Conservation (phyloP, 1,284 basidiomycete species). For the Sphagnurus paluster region DNA sequence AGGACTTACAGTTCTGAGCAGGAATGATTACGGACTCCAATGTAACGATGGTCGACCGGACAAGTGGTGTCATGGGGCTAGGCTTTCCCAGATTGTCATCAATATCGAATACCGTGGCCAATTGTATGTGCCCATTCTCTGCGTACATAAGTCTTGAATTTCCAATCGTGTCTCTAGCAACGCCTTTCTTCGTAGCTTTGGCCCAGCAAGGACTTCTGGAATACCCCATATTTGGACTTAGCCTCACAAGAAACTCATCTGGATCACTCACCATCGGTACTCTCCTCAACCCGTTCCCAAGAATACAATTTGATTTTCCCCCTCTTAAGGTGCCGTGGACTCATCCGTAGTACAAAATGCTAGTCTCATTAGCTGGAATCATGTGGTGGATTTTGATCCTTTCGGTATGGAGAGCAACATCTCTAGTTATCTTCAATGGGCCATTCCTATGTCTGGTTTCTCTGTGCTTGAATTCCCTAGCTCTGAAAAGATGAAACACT, state of each 20-base stretch:
- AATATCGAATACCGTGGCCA: constrained; percentile 45
- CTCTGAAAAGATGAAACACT: constrained; percentile 5
- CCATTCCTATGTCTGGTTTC: constrained; percentile 61
- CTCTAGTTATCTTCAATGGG: constrained; percentile 83
- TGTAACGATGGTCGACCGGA: constrained; percentile 57
- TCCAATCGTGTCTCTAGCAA: constrained; percentile 41
- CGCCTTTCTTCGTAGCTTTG: constrained; percentile 63
- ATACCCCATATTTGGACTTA: constrained; percentile 74
- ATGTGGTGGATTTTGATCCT: constrained; percentile 72
- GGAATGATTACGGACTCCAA: constrained; percentile 61
- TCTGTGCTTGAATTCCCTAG: constrained; percentile 40
- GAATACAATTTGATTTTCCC: not conserved
- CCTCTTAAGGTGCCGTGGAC: constrained; percentile 64
- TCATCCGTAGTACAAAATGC: constrained; percentile 60
- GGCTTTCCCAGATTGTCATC: constrained; percentile 73
- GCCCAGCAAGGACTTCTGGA: constrained; percentile 62
- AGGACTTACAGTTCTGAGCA: constrained; percentile 1
- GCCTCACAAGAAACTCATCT: constrained; percentile 54
- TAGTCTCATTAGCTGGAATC: constrained; percentile 66
- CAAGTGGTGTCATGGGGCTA: constrained; percentile 72
- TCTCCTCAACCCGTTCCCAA: constrained; percentile 10
- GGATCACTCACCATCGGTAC: constrained; percentile 68
- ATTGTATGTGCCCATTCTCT: constrained; percentile 43
- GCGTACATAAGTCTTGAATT: too few species aligned
- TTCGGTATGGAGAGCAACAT: constrained; percentile 52